These are phyloP conservation scores for Neofusicoccum umdonicola DNA, from an alignment of 2,329 filamentous ascomycete genomes.

Conservation along the genomic window DNA sequence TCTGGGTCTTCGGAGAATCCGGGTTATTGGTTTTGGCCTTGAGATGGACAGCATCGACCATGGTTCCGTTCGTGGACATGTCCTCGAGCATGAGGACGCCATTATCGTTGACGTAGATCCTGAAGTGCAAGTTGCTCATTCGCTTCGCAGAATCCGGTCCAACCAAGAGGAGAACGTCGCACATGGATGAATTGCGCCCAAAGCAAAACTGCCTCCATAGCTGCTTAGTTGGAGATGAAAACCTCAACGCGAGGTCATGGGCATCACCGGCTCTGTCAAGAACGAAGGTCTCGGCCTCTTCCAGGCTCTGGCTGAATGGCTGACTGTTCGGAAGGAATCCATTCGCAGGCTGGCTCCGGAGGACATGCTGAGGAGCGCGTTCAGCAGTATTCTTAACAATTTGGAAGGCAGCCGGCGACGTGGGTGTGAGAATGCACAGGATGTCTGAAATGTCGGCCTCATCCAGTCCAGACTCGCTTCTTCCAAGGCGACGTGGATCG, in stretches of 20 bases:
- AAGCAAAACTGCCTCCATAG: constrained; percentile 76
- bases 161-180: constrained; percentile 66
- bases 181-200: constrained; percentile 69
- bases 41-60: constrained; percentile 73
- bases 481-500: constrained; percentile 75
- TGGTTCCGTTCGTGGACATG: constrained; percentile 90
- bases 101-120: constrained; percentile 84
- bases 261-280: constrained; percentile 40
- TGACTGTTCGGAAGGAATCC: constrained; percentile 22
- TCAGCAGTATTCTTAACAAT: constrained; percentile 62
- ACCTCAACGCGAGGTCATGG: constrained; percentile 71
- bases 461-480: constrained; percentile 78
- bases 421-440: constrained; percentile 81
- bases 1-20: constrained; percentile 50
- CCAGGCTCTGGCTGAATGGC: constrained; percentile 25
- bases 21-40: constrained; percentile 41
- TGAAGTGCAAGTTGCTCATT: constrained; percentile 94
- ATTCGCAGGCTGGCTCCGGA: constrained; percentile 46
- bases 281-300: constrained; percentile 48
- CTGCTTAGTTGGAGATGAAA: constrained; percentile 71
- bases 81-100: constrained; percentile 91
- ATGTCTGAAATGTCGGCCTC: constrained; percentile 85
- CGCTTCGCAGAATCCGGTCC: constrained; percentile 61
- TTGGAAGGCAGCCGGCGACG: constrained; percentile 67
- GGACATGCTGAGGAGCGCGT: constrained; percentile 57